phyloP scores from a whole-genome alignment of 2,329 filamentous ascomycete species.

The Alternaria brassicae region DNA sequence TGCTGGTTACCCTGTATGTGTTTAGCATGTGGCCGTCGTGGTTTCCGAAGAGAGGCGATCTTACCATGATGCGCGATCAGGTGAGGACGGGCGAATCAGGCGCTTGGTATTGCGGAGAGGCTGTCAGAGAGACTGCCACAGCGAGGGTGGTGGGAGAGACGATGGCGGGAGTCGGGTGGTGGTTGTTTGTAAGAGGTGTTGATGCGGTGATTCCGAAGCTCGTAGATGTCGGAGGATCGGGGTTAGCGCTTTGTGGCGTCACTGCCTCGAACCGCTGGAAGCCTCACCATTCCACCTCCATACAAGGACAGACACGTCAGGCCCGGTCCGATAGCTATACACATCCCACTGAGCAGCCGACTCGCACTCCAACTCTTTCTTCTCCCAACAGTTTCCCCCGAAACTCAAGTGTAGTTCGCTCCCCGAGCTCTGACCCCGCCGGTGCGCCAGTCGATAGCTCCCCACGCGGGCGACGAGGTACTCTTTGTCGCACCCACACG shows the following conservation, averaged over 20 bases:
- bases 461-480: slow-evolving; percentile 23
- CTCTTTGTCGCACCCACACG: slow-evolving; percentile 4
- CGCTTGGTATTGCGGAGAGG: neutral
- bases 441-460: slow-evolving; percentile 7
- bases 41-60: slow-evolving; percentile 27
- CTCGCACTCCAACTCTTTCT: neutral
- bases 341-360: neutral
- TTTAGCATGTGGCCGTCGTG: slow-evolving; percentile 47
- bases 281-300: slow-evolving; percentile 38
- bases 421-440: slow-evolving; percentile 15
- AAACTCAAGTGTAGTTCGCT: neutral
- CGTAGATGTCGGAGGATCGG: slow-evolving; percentile 19
- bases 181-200: slow-evolving; percentile 45
- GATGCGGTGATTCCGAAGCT: slow-evolving; percentile 37
- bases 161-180: slow-evolving; percentile 26
- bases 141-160: slow-evolving; percentile 18
- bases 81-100: neutral
- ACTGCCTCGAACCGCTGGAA: slow-evolving; percentile 24
- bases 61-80: slow-evolving; percentile 45
- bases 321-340: slow-evolving; percentile 11
- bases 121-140: slow-evolving; percentile 1
- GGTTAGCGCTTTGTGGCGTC: slow-evolving; percentile 30
- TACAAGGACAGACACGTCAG: slow-evolving; percentile 46
- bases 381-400: neutral
- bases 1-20: slow-evolving; percentile 75